Base-by-base conservation (phyloP, 2,329 filamentous ascomycete species). In the Pyricularia sp. region DNA sequence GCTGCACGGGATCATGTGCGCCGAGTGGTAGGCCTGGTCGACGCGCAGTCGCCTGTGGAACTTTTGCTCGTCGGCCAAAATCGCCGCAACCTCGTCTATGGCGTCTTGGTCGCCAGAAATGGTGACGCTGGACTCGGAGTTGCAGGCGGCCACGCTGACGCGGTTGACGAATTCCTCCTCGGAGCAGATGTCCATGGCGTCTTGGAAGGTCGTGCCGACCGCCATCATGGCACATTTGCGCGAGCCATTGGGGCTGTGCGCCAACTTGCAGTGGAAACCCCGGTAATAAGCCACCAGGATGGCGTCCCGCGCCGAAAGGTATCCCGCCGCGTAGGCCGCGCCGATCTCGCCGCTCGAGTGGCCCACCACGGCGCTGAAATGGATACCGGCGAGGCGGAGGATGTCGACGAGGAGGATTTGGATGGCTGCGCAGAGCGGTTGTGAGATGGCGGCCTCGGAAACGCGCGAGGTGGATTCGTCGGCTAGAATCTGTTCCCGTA, bases 271-370 rank as follows among this genome's bases (percentile, higher is more conserved):
- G 31, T 35, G 62, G 12, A 63, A 30, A n/a, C 65, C 70, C 40
- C 65, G 72, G 67, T 65, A 68, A 62, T 70, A 68, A 22, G 70
- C 69, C 12, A 69, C 64, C n/a, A 62, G 30, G 26, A 70, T 69
- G 7, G 70, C 70, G n/a, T 66, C 65, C 26, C 64, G 24, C 1
- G 60, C 24, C 3, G 66, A 65, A 1, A 75, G 68, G 4, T 68
- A 65, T 0, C 78, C 76, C 0, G 73, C 71, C 0, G 77, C 76
- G 62, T 79, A 80, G 0, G 78, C 78, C 1, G 78, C 79, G 0
- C 74, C 78, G 31, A 80, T 78, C 66, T 81, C 79, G 1, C 79
- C 79, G 3, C 70, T 73, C 0, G 75, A 78, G 65, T 81, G 79
- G 0, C 78, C 79, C 3, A 79, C 72, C 0, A 77, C 74, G 1